phyloP scores from a whole-genome alignment of 2,329 filamentous ascomycete genomes.

The Hypoxylon sp. region DNA sequence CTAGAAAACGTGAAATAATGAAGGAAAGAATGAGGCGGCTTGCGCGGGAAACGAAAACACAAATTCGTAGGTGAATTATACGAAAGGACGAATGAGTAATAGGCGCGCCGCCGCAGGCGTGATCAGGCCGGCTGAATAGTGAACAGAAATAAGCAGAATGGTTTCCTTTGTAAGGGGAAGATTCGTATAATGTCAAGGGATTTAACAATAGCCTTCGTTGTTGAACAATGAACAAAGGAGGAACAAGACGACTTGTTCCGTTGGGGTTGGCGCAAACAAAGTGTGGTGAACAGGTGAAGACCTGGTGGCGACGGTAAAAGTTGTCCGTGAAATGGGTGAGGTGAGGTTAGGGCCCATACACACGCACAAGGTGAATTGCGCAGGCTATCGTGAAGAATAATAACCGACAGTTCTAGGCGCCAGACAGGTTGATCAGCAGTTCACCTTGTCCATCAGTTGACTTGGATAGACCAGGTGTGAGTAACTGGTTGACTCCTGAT shows the following conservation, averaged over 20 bases:
- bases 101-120: slow-evolving; percentile 25
- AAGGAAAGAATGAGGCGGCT: slow-evolving; percentile 17
- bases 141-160: slow-evolving; percentile 44
- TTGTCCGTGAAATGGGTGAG: neutral
- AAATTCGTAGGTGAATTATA: slow-evolving; percentile 18
- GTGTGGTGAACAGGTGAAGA: slow-evolving; percentile 23
- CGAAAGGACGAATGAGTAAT: slow-evolving; percentile 33
- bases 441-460: slow-evolving; percentile 17
- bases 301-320: slow-evolving; percentile 6
- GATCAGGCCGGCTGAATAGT: slow-evolving; percentile 32
- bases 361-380: slow-evolving; percentile 15
- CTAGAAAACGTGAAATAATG: slow-evolving; percentile 14
- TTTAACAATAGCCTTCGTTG: slow-evolving; percentile 42
- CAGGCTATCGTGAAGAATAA: neutral
- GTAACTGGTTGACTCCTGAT: slow-evolving; percentile 2
- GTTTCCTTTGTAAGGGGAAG: slow-evolving; percentile 43
- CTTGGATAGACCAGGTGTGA: slow-evolving; percentile 5
- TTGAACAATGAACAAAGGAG: slow-evolving; percentile 39
- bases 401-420: neutral
- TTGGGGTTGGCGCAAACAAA: slow-evolving; percentile 22
- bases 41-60: slow-evolving; percentile 27
- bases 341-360: slow-evolving; percentile 4
- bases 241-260: slow-evolving; percentile 19
- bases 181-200: slow-evolving; percentile 32
- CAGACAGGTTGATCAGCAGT: neutral